These are phyloP conservation scores for Chrysoporthe puriensis DNA, from an alignment of 2,329 filamentous ascomycete species.

Conservation along the genomic window DNA sequence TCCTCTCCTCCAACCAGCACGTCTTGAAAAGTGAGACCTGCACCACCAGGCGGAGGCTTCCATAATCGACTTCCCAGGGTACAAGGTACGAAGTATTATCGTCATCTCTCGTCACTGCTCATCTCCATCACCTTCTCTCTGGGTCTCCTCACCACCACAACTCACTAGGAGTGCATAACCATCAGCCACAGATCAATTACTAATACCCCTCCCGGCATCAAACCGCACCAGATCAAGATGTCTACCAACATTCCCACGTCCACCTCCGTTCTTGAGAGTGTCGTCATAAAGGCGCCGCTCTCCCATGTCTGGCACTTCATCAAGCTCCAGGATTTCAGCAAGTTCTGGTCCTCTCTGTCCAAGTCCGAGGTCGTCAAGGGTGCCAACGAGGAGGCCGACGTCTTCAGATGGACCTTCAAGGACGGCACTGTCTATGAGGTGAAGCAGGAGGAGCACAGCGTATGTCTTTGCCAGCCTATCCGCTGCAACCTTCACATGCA, in stretches of 20 bases:
- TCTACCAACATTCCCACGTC: conserved; percentile 61
- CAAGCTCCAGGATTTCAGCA: conserved; percentile 71
- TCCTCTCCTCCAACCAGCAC: background rate
- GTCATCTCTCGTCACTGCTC: background rate
- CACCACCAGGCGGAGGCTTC: background rate
- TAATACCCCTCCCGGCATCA: background rate
- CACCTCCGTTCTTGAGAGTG: conserved; percentile 67
- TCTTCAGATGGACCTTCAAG: conserved; percentile 72
- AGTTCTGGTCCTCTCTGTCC: conserved; percentile 68
- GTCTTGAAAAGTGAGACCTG: background rate
- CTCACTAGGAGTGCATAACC: background rate
- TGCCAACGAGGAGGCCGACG: conserved; percentile 64
- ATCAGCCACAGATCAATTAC: background rate
- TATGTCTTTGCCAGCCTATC: conserved; percentile 42
- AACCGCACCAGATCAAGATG: conserved; percentile 4
- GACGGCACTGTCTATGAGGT: conserved; percentile 71
- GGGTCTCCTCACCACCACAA: background rate
- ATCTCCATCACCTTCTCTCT: background rate
- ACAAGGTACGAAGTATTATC: no score
- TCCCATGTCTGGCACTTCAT: conserved; percentile 73
- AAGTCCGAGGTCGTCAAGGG: conserved; percentile 63
- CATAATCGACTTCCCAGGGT: background rate
- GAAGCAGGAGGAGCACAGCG: conserved; percentile 77
- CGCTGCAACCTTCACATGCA: background rate
- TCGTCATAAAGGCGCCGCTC: conserved; percentile 70